Conservation (phyloP, 345 rosid species). For the Noccaea bulbosa region DNA sequence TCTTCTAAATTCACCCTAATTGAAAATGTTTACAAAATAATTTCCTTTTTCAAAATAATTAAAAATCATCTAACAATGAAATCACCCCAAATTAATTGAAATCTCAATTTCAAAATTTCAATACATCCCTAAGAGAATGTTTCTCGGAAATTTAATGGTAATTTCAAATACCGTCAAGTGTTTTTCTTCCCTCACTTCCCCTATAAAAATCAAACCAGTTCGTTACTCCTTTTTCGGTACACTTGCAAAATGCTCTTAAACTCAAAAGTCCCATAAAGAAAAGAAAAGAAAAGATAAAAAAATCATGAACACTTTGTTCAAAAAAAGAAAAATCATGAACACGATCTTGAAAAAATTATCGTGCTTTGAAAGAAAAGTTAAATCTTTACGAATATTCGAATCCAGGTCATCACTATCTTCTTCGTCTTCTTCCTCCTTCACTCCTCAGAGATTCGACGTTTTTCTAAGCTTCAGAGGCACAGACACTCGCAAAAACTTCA, state of each 20-base stretch:
- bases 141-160: conserved; percentile 4
- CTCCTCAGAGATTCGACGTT: conserved; percentile 34
- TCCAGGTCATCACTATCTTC: conserved; percentile 34
- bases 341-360: not conserved
- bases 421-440: conserved; percentile 32
- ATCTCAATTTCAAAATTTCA: too few species aligned
- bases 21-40: not conserved
- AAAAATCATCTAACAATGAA: too few species aligned
- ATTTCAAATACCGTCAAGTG: not conserved
- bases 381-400: conserved; percentile 27
- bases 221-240: not conserved
- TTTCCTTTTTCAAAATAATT: not conserved
- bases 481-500: conserved; percentile 43
- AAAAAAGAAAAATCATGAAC: not conserved
- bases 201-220: conserved; percentile 3
- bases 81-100: too few species aligned
- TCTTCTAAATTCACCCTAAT: not conserved
- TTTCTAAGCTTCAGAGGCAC: conserved; percentile 47
- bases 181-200: not conserved
- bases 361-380: conserved; percentile 28
- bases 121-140: not conserved
- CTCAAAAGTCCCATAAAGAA: not conserved
- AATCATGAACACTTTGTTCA: not conserved
- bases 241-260: not conserved
- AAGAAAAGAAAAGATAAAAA: not conserved